Percentiles rank a stretch among this genome's conserved stretches.
Conservation (phyloP, 2,329 filamentous ascomycete species). For the Venturia pyrina region DNA sequence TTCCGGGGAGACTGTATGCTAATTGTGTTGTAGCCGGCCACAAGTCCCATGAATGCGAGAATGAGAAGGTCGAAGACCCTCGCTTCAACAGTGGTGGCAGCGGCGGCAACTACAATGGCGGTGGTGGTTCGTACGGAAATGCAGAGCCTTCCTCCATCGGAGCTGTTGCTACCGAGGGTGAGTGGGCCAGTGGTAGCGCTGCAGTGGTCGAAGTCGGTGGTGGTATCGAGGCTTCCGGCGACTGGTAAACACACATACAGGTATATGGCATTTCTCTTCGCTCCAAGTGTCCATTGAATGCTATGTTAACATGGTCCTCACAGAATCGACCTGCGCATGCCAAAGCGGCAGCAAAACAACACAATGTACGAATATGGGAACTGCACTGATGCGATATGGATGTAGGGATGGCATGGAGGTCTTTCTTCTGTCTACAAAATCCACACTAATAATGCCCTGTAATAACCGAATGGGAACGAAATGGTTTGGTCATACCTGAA, state of each 20-base stretch:
- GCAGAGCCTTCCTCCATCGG: constrained; percentile 17
- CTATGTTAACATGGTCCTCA: not conserved
- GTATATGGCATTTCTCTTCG: not conserved
- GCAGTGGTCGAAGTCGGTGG: not conserved
- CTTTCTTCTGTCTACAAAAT: not conserved
- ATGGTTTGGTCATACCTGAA: not conserved
- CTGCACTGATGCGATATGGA: not conserved
- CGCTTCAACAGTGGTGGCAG: constrained; percentile 20
- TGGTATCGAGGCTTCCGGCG: not conserved
- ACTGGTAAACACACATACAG: not conserved
- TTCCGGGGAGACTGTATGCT: constrained; percentile 26
- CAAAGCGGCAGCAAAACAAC: not conserved
- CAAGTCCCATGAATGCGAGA: not conserved
- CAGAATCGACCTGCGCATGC: not conserved
- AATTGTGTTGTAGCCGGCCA: not conserved
- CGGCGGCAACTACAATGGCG: not conserved
- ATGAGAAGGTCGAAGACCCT: constrained; percentile 12
- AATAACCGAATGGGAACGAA: not conserved
- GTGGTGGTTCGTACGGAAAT: not conserved
- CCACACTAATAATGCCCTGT: not conserved
- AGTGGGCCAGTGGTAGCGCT: constrained; percentile 11
- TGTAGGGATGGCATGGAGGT: not conserved
- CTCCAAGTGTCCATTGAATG: not conserved
- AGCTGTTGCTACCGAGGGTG: constrained; percentile 12
- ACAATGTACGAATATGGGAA: not conserved